Evolutionary conservation across 176 grass and related monocot species (phyloP), one percentile per base, ranked within the genome.

Genomic region (Raddia guianensis): DNA sequence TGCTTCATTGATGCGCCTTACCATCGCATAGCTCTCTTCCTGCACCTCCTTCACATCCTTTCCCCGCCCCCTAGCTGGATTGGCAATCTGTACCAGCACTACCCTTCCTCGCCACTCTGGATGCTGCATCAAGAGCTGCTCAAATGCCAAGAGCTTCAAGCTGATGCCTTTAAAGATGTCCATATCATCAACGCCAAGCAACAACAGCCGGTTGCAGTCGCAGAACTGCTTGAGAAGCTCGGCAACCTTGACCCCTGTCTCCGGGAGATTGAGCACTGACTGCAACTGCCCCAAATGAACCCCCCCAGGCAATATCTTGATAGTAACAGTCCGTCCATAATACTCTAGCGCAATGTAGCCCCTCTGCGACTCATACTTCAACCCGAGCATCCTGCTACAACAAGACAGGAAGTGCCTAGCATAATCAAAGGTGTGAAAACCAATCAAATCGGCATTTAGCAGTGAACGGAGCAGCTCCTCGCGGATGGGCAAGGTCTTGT

Each of bases 121-220:
- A 73, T 97, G 91, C 86, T 97, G 90, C 37, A 81, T 68, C 72
- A 97, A 51, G 46, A 97, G 89, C 69, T 94, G 91, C 85, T 97
- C 91, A 70, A 97, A 97, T 13, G 94, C 94, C 85, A 97, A 33
- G 65, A 97, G 86, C 84, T 97, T 97, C 66, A 97, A 79, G 76
- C 94, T 97, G 47, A 97, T 97, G 15, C 94, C 94, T 66, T 97
- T 97, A 4, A 97, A 97, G 54, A 94, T 97, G 51, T 97, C 94
- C 94, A 97, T 97, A 37, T 97, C 94, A 88, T 97, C 94, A 9
- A 97, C 94, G 2, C 91, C 94, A 8, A 97, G 89, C 49, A 97
- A 70, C 89, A 97, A 21, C 49, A 85, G 63, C 10, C 91, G 72
- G 12, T 61, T 72, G 33, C 37, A 73, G 9, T 89, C 80, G 20